Conservation (phyloP, 2,329 filamentous ascomycete genomes). For the Xylariaceae sp. region DNA sequence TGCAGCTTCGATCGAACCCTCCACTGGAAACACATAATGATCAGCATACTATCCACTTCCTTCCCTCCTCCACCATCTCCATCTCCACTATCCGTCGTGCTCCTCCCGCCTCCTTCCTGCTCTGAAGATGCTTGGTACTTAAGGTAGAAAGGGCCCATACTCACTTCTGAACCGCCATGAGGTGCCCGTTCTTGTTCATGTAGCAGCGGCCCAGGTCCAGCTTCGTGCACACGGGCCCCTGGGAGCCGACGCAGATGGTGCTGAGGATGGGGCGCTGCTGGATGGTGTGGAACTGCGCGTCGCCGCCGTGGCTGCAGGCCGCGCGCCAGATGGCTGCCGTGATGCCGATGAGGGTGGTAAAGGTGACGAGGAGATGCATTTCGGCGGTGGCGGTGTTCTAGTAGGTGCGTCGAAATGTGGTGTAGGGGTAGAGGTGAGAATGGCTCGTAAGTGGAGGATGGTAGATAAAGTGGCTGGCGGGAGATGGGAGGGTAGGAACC, state of each 20-base stretch:
- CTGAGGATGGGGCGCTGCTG: constrained; percentile 6
- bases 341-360: not conserved
- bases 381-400: no score
- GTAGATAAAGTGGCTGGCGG: no score
- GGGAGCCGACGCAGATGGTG: constrained; percentile 7
- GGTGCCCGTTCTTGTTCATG: constrained; percentile 12
- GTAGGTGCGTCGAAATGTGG: no score
- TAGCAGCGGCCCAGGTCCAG: constrained; percentile 14
- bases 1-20: constrained; percentile 11
- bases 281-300: constrained; percentile 10
- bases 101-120: no score
- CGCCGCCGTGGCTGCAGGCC: constrained; percentile 7
- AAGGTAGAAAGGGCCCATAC: not conserved
- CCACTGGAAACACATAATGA: constrained; percentile 3
- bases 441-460: no score
- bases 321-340: constrained; percentile 7
- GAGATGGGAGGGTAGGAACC: no score
- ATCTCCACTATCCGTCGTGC: no score
- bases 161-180: constrained; percentile 10
- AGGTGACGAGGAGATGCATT: no score
- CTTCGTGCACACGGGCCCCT: constrained; percentile 11
- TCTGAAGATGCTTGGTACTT: no score
- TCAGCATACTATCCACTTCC: not conserved
- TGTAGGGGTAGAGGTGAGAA: no score
- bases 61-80: not conserved